Conservation (phyloP, 805 yeast species). For the Wickerhamomyces queroliae region DNA sequence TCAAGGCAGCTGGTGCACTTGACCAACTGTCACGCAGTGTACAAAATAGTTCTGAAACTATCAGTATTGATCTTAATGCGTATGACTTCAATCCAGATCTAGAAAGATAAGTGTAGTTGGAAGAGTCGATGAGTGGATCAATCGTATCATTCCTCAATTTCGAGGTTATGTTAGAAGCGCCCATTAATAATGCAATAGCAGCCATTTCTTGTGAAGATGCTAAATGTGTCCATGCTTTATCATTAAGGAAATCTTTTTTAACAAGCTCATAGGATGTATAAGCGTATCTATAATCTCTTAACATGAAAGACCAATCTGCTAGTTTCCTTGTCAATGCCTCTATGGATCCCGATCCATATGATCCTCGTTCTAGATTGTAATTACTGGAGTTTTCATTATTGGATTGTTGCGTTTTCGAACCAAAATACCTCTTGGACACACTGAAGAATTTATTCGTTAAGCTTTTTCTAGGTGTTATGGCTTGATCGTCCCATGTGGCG, state of each 20-base stretch:
- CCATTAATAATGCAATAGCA: conserved; percentile 66
- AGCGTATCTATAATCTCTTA: conserved; percentile 84
- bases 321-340: conserved; percentile 75
- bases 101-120: conserved; percentile 69
- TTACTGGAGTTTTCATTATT: conserved; percentile 21
- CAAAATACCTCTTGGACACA: conserved; percentile 55
- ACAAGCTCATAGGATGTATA: conserved; percentile 77
- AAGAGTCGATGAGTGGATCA: conserved; percentile 50
- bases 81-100: conserved; percentile 65
- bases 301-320: conserved; percentile 90
- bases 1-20: conserved; percentile 36
- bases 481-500: conserved; percentile 80
- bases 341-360: conserved; percentile 54
- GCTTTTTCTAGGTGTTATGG: conserved; percentile 71
- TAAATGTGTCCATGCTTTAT: conserved; percentile 72
- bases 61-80: conserved; percentile 60
- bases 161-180: conserved; percentile 34
- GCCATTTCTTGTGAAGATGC: conserved; percentile 91
- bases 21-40: conserved; percentile 36
- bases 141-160: conserved; percentile 38
- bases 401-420: conserved; percentile 13
- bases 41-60: conserved; percentile 65
- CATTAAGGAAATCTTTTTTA: conserved; percentile 69
- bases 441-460: conserved; percentile 67
- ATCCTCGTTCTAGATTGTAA: conserved; percentile 48